Evolutionary conservation across 495 filamentous ascomycete species (phyloP), one percentile per base, ranked within the genome.

Genomic region (Aspergillus coremiiformis): DNA sequence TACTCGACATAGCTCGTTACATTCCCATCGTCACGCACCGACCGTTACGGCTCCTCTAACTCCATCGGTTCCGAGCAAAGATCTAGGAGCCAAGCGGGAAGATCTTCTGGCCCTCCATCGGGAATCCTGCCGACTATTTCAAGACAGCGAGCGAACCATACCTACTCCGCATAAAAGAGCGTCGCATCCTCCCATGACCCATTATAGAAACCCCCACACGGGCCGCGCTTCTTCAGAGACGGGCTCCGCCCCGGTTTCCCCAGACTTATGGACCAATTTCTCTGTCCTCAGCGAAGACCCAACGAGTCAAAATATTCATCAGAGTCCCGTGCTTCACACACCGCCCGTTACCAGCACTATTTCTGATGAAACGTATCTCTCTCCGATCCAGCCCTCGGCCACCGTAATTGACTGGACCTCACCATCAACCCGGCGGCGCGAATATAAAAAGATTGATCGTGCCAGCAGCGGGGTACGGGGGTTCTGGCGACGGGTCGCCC

Each of bases 341-440:
- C 58, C 60, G 29, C 58, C 64, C 30, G 60, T 63, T 27, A 24
- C 61, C 17, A 51, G 58, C 4, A 44, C 39, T 27, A 54, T 57
- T 19, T 3, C 24, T 19, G 47, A 61, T 39, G 54, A 54, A n/a
- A 57, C 58, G 17, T 58, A 60, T 14, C 24, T 61, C 2, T 60
- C 62, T 19, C 58, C 64, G n/a, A 60, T 67, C 26, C 55, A 69
- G 23, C 58, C 70, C 37, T 66, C 71, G 44, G 63, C 66, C 14
- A 76, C 74, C 15, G 66, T 75, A 4, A 76, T 76, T 53, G 73
- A 77, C 53, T 78, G 75, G 75, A 78, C 74, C 1, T 72, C 72
- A 0, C 62, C 67, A 8, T 68, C 71, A 12, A 76, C 74, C 9
- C 73, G 75, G 17, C 59, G 74, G 7, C 66, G 62, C 24, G 73